phyloP scores from a whole-genome alignment of 2,329 filamentous ascomycete species.

The Thelonectria blattea region DNA sequence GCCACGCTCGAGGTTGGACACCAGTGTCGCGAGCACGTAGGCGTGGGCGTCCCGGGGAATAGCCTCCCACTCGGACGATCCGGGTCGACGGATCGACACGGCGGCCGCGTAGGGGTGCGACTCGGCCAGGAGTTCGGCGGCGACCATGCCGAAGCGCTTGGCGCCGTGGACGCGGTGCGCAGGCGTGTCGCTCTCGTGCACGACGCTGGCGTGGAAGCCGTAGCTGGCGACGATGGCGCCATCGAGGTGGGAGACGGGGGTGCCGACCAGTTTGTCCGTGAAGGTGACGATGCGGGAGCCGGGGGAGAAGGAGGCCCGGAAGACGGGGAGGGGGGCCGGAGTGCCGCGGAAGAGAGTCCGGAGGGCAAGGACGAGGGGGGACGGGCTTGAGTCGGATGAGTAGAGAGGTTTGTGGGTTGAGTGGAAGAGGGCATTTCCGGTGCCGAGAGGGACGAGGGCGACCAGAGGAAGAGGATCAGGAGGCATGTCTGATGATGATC shows the following conservation, averaged over 20 bases:
- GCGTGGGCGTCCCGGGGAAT: slow-evolving; percentile 61
- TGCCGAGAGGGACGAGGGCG: slow-evolving; percentile 65
- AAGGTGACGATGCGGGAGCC: slow-evolving; percentile 58
- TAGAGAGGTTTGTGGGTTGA: slow-evolving; percentile 67
- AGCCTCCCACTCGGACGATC: slow-evolving; percentile 24
- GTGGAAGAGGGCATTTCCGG: slow-evolving; percentile 69
- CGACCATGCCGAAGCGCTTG: slow-evolving; percentile 84
- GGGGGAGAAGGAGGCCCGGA: slow-evolving; percentile 65
- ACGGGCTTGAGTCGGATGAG: slow-evolving; percentile 42
- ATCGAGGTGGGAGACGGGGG: slow-evolving; percentile 54
- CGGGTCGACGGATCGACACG: slow-evolving; percentile 44
- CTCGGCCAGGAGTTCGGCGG: slow-evolving; percentile 70
- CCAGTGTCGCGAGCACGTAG: slow-evolving; percentile 78
- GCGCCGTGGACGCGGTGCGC: slow-evolving; percentile 79
- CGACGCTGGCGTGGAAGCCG: slow-evolving; percentile 86
- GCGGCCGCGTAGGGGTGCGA: slow-evolving; percentile 57
- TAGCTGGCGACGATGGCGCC: slow-evolving; percentile 89
- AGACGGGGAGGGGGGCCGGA: slow-evolving; percentile 63
- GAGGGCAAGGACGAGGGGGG: slow-evolving; percentile 56
- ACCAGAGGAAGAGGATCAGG: slow-evolving; percentile 48
- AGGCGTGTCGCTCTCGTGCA: slow-evolving; percentile 87
- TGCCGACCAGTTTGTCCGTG: slow-evolving; percentile 21
- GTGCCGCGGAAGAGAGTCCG: slow-evolving; percentile 65
- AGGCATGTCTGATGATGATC: slow-evolving; percentile 39
- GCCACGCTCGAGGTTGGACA: slow-evolving; percentile 80